Conservation (phyloP, 1,284 basidiomycete genomes). For the Bondarzewia mesenterica region DNA sequence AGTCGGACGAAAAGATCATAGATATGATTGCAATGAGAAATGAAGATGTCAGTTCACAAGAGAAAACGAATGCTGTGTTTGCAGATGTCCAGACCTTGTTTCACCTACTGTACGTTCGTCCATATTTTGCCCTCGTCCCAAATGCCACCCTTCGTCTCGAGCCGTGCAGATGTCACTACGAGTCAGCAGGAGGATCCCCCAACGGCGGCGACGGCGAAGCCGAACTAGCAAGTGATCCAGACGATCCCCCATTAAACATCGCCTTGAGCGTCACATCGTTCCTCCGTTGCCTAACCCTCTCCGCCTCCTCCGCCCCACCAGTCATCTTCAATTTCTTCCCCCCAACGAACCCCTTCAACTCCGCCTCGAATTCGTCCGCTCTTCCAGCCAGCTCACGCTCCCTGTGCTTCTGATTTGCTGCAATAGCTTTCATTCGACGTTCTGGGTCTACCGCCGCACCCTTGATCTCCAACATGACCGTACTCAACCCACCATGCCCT, state of each 20-base stretch:
- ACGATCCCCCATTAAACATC: slow-evolving; percentile 54
- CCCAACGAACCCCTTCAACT: slow-evolving; percentile 77
- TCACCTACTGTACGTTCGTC: too few species aligned
- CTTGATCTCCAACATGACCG: slow-evolving; percentile 83
- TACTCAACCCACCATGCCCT: slow-evolving; percentile 53
- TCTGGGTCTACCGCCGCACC: slow-evolving; percentile 77
- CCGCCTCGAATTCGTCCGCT: slow-evolving; percentile 75
- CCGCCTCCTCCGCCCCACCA: slow-evolving; percentile 87
- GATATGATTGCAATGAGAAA: too few species aligned
- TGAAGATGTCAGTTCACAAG: too few species aligned
- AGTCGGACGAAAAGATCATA: too few species aligned
- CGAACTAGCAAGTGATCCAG: background rate
- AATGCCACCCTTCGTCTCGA: background rate
- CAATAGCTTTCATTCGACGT: slow-evolving; percentile 83
- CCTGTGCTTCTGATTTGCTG: slow-evolving; percentile 72
- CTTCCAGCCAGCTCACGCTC: slow-evolving; percentile 64
- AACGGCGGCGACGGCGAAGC: background rate
- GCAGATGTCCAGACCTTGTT: too few species aligned
- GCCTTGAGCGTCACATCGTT: slow-evolving; percentile 81
- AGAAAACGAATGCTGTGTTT: too few species aligned
- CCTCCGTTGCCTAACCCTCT: slow-evolving; percentile 75
- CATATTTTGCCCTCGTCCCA: too few species aligned
- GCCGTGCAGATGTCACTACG: background rate
- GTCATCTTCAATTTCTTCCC: slow-evolving; percentile 88
- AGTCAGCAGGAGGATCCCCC: background rate